Conservation (phyloP, 2,329 filamentous ascomycete genomes). For the Beauveria australis region DNA sequence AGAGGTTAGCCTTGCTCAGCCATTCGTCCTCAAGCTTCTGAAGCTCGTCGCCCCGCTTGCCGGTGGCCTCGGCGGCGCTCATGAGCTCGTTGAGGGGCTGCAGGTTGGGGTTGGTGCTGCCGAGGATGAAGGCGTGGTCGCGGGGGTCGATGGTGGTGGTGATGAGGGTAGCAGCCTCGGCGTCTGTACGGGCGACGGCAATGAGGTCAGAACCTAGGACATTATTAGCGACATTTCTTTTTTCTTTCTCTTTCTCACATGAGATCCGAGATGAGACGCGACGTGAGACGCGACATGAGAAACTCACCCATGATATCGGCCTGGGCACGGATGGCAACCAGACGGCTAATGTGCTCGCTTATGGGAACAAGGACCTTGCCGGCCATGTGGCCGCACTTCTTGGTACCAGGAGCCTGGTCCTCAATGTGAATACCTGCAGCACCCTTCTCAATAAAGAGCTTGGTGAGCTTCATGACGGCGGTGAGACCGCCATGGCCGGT, state of each 20-base stretch:
- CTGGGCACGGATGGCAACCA: conserved; percentile 93
- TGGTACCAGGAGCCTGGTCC: conserved; percentile 94
- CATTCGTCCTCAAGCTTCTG: conserved; percentile 91
- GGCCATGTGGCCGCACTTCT: conserved; percentile 99
- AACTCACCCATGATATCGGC: conserved; percentile 89
- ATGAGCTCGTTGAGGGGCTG: conserved; percentile 86
- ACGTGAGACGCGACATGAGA: neutral
- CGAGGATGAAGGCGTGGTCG: conserved; percentile 90
- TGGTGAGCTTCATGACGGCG: conserved; percentile 99
- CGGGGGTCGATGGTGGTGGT: conserved; percentile 92
- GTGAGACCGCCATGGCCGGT: conserved; percentile 95
- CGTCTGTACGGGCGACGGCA: conserved; percentile 89
- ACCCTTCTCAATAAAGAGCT: conserved; percentile 93
- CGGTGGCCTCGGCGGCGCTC: conserved; percentile 71
- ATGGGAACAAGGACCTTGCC: conserved; percentile 97
- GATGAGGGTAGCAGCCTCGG: conserved; percentile 94
- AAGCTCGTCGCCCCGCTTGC: conserved; percentile 72
- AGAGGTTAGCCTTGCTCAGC: conserved; percentile 68
- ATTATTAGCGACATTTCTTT: conserved; percentile 2
- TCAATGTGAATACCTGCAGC: conserved; percentile 98
- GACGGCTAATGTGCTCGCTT: conserved; percentile 93
- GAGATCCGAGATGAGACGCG: neutral
- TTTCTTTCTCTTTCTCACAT: neutral
- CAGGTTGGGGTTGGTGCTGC: conserved; percentile 75
- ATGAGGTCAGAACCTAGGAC: conserved; percentile 67